Base-by-base conservation (phyloP, 2,329 filamentous ascomycete genomes). In the Cryphonectria carpinicola region DNA sequence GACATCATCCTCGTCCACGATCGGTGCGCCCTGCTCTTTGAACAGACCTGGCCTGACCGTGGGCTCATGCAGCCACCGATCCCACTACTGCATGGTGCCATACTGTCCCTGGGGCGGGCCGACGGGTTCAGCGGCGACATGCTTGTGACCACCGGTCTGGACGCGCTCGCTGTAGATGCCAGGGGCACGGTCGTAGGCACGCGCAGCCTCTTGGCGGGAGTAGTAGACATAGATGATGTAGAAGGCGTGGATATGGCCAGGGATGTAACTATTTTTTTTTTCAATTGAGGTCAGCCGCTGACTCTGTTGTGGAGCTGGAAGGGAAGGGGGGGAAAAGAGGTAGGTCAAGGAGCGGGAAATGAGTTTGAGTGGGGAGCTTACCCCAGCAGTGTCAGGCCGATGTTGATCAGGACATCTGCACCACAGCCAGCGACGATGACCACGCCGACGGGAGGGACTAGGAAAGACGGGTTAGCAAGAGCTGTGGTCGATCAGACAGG, bases 141-240 rank as follows among this genome's bases (percentile, higher is more conserved):
- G 93, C 73, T 89, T 88, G 65, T 89, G 85, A 74, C 90, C 90
- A n/a, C 91, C 92, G 4, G 84, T 88, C 82, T 94, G 90, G n/a
- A 95, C 88, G 49, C 88, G 87, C 49, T 92, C 86, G 75, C 89
- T 92, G 79, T 91, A 95, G 25, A 95, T 87, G 39, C 91, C 91
- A 0, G 92, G 89, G 1, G 91, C 91, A 2, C 84, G 85, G 11
- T 81, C 77, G 4, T 84, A 82, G 28, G 85, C 82, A 62, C 84
- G 81, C 2, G 86, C 85, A 78, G 90, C 87, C 75, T 93, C 90
- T 67, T 86, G 87, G 54, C 91, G 91, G 76, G 93, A 88, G 80
- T 91, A 95, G 83, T 95, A 97, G 73, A 97, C 85, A 79, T 94
- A 97, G 81, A 94, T 89, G 72, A 94, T 75, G 79, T 95, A 96